Base-by-base conservation (phyloP, 345 rosid species). In the Salix arbutifolia region DNA sequence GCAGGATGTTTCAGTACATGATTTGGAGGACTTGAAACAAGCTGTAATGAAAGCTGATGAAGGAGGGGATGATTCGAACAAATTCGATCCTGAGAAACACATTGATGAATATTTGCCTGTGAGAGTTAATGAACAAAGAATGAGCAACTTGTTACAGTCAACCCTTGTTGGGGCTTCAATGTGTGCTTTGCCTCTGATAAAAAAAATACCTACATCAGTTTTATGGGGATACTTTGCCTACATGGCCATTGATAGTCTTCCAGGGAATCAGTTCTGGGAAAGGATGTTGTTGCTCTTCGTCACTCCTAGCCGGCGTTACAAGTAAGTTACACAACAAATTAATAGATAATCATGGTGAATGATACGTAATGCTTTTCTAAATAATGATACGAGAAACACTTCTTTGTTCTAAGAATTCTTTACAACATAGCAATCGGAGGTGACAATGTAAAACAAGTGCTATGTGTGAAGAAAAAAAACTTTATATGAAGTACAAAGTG, bases 221-320 rank as follows among this genome's bases (percentile, higher is more conserved):
- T 88, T 91, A 1, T 91, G 98, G 98, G 96, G 97, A 62, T 93
- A 93, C 83, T 93, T 93, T 75, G 91, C 97, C 61, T 91, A 91
- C 84, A 92, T 88, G 97, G 98, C 96, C 74, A 87, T 94, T 66
- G 97, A 94, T 73, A 94, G 97, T 83, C 91, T 94, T 64, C 97
- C 93, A 0, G 96, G 94, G 38, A 94, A 87, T 75, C 98, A 94
- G 50, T 92, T 94, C 86, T 92, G 97, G 96, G 97, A 92, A 80
- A 87, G 97, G 80, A 84, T 92, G 10, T 40, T 88, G 71, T 80
- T 92, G 69, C 93, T 94, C 62, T 92, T 94, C 81, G 75, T 94
- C 68, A 84, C 98, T 62, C 93, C 96, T 8, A 65, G 84, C 70
- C 86, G 98, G 58, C 88, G 89, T 62, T 87, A 85, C 91, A 89